Evolutionary conservation across 2,329 filamentous ascomycete species (phyloP).

Genomic region (Zopfia rhizophila): DNA sequence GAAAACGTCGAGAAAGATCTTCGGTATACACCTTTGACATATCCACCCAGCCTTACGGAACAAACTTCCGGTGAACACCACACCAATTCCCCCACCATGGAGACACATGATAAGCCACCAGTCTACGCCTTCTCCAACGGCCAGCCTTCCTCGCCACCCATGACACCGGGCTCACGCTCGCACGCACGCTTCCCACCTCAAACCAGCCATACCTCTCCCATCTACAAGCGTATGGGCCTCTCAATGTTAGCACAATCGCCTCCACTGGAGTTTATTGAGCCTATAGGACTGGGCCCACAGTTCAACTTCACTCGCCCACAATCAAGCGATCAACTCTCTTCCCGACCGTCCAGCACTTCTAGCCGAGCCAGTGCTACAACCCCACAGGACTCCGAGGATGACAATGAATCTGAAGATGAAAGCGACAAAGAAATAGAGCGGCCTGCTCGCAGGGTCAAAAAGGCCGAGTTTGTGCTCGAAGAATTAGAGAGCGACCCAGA

Average conservation of each 20-base stretch:
- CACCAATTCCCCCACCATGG: constrained; percentile 36
- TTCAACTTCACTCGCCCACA: constrained; percentile 51
- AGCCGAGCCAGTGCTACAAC: constrained; percentile 45
- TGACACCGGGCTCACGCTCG: constrained; percentile 44
- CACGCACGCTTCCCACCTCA: constrained; percentile 41
- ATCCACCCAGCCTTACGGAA: constrained; percentile 40
- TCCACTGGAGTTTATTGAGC: constrained; percentile 49
- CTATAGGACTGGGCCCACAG: constrained; percentile 45
- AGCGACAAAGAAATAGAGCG: constrained; percentile 36
- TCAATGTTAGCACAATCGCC: constrained; percentile 46
- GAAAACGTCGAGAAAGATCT: constrained; percentile 20
- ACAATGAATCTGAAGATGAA: constrained; percentile 40
- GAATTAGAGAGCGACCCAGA: constrained; percentile 53
- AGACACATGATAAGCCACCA: constrained; percentile 41
- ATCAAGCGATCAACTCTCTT: constrained; percentile 45
- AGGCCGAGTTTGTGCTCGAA: constrained; percentile 54
- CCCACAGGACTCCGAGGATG: constrained; percentile 45
- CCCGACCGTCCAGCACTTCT: constrained; percentile 50
- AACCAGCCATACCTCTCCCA: constrained; percentile 44
- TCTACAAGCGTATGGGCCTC: constrained; percentile 46
- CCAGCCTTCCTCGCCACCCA: constrained; percentile 49
- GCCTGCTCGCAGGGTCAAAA: constrained; percentile 37
- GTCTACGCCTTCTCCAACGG: constrained; percentile 40
- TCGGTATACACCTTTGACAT: constrained; percentile 39
- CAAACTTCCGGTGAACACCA: constrained; percentile 38